A percentile compares a stretch with the other conserved stretches of the same genome.
phyloP scores from a whole-genome alignment of 2,329 filamentous ascomycete species.

The Fusarium sacchari region DNA sequence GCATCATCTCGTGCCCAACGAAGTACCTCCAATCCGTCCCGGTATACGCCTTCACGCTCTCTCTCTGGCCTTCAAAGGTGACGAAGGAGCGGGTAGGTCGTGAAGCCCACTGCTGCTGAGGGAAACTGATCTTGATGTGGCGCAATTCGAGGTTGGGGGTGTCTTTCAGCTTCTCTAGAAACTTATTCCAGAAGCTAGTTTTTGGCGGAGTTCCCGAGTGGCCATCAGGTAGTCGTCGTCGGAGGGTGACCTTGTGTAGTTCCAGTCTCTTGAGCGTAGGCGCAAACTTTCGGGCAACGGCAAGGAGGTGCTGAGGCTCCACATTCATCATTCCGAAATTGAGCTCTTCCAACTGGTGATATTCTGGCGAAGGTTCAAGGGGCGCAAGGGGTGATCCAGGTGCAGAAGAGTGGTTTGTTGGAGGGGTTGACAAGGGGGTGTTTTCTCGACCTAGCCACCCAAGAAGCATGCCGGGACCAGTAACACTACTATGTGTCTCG shows the following conservation, averaged over 20 bases:
- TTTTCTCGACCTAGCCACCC: conserved; percentile 50
- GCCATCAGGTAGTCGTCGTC: conserved; percentile 16
- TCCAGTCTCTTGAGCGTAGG: conserved; percentile 56
- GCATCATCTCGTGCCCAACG: conserved; percentile 43
- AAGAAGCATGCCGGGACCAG: conserved; percentile 47
- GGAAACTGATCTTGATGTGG: conserved; percentile 46
- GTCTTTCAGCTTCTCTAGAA: conserved; percentile 50
- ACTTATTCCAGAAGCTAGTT: conserved; percentile 52
- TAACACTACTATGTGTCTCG: conserved; percentile 6
- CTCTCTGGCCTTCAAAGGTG: conserved; percentile 21
- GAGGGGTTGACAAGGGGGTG: neutral
- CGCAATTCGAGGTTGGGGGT: conserved; percentile 48
- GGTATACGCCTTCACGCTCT: conserved; percentile 39
- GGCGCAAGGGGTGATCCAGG: neutral
- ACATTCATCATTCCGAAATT: conserved; percentile 56
- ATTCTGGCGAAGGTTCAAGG: conserved; percentile 39
- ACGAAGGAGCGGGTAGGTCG: conserved; percentile 5
- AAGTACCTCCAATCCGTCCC: conserved; percentile 52
- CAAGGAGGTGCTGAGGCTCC: conserved; percentile 45
- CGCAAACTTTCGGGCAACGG: conserved; percentile 54
- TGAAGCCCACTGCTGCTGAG: conserved; percentile 42
- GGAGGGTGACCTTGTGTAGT: conserved; percentile 56
- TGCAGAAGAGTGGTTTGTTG: neutral
- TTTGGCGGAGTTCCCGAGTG: conserved; percentile 14
- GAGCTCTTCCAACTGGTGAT: conserved; percentile 52